A percentile compares a stretch with the other conserved stretches of the same genome.
phyloP scores from a whole-genome alignment of 257 asterid genomes.

The Cordia subcordata region DNA sequence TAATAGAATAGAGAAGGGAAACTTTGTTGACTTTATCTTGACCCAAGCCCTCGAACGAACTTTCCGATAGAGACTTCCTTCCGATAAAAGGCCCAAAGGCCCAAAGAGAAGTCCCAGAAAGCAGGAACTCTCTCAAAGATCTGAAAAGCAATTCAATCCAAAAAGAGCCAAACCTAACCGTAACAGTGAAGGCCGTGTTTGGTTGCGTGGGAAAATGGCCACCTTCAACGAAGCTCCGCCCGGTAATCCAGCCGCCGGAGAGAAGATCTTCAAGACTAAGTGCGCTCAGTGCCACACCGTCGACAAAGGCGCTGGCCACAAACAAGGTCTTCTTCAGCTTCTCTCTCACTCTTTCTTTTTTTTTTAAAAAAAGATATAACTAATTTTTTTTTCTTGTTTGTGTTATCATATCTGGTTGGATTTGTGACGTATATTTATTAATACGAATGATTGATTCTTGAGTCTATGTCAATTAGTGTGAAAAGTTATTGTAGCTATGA shows the following conservation, averaged over 20 bases:
- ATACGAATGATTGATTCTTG: not conserved
- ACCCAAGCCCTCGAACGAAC: no score
- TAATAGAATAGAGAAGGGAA: no score
- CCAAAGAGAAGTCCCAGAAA: no score
- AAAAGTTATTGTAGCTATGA: no score
- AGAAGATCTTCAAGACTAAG: conserved; percentile 78
- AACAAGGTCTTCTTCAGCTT: conserved; percentile 50
- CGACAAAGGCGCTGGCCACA: conserved; percentile 92
- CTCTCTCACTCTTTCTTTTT: not conserved
- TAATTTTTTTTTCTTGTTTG: not conserved
- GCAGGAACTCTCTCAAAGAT: no score
- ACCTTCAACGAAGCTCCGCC: conserved; percentile 69
- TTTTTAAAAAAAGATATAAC: not conserved
- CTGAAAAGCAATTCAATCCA: no score
- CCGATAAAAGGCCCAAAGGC: no score
- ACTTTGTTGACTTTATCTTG: no score
- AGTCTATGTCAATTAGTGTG: not conserved
- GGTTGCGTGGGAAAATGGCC: conserved; percentile 41
- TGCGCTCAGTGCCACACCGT: conserved; percentile 95
- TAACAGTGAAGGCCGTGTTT: not conserved
- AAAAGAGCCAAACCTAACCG: no score
- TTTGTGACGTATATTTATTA: no score
- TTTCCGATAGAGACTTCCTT: no score
- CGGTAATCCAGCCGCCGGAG: conserved; percentile 56
- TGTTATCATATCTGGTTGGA: no score